These are phyloP conservation scores for Isochrysis galbana DNA, from an alignment of 78 protist genomes.

Conservation along the genomic window DNA sequence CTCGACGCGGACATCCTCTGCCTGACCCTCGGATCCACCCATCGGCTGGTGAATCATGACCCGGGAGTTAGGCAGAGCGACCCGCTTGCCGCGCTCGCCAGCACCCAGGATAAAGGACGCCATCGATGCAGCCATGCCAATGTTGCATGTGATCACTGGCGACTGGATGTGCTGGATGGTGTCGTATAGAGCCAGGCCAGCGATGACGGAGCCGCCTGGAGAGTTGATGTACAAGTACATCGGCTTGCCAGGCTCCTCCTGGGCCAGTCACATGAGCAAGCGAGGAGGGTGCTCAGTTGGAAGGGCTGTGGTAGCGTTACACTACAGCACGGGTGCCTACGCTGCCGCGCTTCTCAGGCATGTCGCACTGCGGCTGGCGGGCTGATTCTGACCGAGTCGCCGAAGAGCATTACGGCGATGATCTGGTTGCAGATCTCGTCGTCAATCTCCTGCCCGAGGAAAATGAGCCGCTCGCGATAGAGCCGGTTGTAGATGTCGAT, in stretches of 20 bases:
- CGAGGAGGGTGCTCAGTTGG: too few relatives aligned
- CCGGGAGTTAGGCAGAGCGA: not conserved
- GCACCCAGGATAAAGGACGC: slow-evolving; percentile 25
- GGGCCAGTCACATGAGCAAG: not conserved
- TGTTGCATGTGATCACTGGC: not conserved
- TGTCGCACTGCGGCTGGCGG: too few relatives aligned
- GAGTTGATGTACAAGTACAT: not conserved
- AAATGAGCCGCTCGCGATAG: not conserved
- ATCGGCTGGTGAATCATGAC: slow-evolving; percentile 29
- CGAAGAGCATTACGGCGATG: not conserved
- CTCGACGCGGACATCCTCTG: not conserved
- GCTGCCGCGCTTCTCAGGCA: too few relatives aligned
- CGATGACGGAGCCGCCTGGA: not conserved
- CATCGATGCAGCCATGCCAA: slow-evolving; percentile 2
- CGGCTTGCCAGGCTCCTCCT: not conserved
- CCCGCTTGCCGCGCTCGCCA: slow-evolving; percentile 2
- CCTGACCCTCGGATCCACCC: slow-evolving; percentile 19
- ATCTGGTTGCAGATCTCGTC: not conserved
- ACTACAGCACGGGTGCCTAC: too few relatives aligned
- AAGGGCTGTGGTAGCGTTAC: too few relatives aligned
- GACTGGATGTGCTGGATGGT: not conserved
- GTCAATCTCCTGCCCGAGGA: slow-evolving; percentile 24
- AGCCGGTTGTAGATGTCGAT: not conserved
- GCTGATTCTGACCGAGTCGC: too few relatives aligned
- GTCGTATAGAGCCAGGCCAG: slow-evolving; percentile 6